phyloP scores from a whole-genome alignment of 495 filamentous ascomycete genomes.

The Trichoderma reesei region DNA sequence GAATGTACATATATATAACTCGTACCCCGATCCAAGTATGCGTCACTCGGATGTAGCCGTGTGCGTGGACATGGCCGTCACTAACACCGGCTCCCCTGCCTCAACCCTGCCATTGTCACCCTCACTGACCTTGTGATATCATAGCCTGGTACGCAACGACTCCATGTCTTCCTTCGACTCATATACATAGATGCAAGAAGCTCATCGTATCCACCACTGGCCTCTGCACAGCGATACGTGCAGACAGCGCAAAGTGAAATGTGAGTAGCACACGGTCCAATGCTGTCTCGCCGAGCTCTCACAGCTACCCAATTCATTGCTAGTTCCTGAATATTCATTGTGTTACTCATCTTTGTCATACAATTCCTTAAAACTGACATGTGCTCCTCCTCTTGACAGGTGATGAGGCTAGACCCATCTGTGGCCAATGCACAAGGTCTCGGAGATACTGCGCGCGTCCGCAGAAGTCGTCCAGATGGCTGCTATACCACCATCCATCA shows the following conservation, averaged over 20 bases:
- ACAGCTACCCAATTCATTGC: neutral
- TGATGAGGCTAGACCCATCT: constrained; percentile 22
- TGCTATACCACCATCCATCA: neutral
- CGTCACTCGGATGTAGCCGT: neutral
- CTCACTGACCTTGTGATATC: neutral
- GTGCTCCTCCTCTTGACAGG: constrained; percentile 13
- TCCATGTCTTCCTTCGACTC: neutral
- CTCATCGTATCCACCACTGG: neutral
- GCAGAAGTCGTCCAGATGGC: constrained; percentile 12
- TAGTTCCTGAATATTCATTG: neutral
- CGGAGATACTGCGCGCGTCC: constrained; percentile 20
- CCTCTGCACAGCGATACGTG: constrained; percentile 21
- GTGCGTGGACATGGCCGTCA: neutral
- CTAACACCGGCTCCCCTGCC: neutral
- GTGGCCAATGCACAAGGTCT: constrained; percentile 19
- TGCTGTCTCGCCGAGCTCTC: neutral
- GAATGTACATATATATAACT: neutral
- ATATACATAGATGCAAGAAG: neutral
- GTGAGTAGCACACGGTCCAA: constrained; percentile 16
- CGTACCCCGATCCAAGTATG: neutral
- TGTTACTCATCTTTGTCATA: neutral
- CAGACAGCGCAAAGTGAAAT: constrained; percentile 25
- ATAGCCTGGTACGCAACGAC: neutral
- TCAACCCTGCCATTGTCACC: neutral
- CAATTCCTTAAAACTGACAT: neutral